Percentiles rank a stretch among this genome's conserved stretches.
phyloP scores from a whole-genome alignment of 2,329 filamentous ascomycete genomes.

The Fonsecaea monophora region DNA sequence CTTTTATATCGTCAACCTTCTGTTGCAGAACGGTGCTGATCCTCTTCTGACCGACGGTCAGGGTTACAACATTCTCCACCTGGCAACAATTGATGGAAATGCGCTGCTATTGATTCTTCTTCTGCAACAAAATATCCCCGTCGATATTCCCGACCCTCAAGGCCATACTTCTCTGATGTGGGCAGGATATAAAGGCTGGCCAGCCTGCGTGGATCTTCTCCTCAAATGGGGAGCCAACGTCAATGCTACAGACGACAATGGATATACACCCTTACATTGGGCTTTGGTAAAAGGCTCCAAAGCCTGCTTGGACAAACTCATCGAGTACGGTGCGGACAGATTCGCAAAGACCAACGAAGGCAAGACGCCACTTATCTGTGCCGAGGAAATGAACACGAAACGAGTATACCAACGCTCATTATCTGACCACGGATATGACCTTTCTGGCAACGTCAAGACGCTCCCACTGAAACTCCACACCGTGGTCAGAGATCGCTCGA shows the following conservation, averaged over 20 bases:
- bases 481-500: constrained; percentile 75
- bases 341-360: constrained; percentile 88
- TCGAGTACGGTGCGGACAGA: constrained; percentile 94
- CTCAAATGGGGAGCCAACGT: constrained; percentile 95
- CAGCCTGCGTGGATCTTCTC: constrained; percentile 88
- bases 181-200: constrained; percentile 97
- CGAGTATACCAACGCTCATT: constrained; percentile 83
- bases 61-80: constrained; percentile 97
- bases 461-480: constrained; percentile 76
- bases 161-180: constrained; percentile 97
- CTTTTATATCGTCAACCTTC: constrained; percentile 93
- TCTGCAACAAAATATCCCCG: constrained; percentile 91
- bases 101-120: constrained; percentile 86
- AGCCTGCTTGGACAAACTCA: constrained; percentile 86
- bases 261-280: constrained; percentile 96
- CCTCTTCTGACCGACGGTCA: constrained; percentile 90
- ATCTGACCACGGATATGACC: constrained; percentile 81
- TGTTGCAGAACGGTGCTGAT: constrained; percentile 90
- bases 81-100: constrained; percentile 96
- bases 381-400: constrained; percentile 86
- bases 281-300: constrained; percentile 91
- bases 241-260: constrained; percentile 86
- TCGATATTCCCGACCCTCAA: constrained; percentile 87
- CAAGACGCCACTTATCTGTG: constrained; percentile 86
- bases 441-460: constrained; percentile 73